Conservation (phyloP, 768 basidiomycete species). For the Leccinum subtestaceum region DNA sequence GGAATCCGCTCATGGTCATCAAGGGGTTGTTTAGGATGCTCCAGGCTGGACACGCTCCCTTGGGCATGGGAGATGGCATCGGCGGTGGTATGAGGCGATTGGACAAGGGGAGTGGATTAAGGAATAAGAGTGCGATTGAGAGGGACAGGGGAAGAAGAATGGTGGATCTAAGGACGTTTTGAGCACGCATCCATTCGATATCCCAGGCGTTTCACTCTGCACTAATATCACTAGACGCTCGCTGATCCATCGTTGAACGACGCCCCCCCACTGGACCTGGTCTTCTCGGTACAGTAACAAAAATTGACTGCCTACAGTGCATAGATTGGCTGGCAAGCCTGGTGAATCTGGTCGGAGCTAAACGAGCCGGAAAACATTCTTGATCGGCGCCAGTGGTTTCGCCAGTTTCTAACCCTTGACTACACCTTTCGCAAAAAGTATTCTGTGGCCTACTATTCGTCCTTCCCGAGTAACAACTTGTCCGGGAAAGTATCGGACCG, state of each 20-base stretch:
- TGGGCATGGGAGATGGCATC: constrained; percentile 78
- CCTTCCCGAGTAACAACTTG: constrained; percentile 11
- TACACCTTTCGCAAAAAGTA: constrained; percentile 6
- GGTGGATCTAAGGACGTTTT: constrained; percentile 58
- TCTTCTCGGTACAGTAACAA: not conserved
- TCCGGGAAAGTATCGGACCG: not conserved
- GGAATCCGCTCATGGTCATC: constrained; percentile 73
- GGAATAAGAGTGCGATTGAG: constrained; percentile 69
- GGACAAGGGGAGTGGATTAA: constrained; percentile 74
- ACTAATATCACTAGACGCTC: not conserved
- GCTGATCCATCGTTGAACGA: not conserved
- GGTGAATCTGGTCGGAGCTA: not conserved
- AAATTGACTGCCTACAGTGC: not conserved
- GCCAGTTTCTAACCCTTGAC: not conserved
- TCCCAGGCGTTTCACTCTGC: not conserved
- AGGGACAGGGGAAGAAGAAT: constrained; percentile 79
- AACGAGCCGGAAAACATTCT: not conserved
- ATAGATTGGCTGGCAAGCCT: not conserved
- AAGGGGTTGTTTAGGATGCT: constrained; percentile 82
- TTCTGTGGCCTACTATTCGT: not conserved
- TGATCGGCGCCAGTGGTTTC: not conserved
- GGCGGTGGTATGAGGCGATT: constrained; percentile 69
- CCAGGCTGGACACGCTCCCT: constrained; percentile 78
- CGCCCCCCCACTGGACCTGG: too few relatives aligned
- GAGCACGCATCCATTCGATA: constrained; percentile 3